Conservation (phyloP, 2,329 filamentous ascomycete genomes). For the Penicillium sp. region DNA sequence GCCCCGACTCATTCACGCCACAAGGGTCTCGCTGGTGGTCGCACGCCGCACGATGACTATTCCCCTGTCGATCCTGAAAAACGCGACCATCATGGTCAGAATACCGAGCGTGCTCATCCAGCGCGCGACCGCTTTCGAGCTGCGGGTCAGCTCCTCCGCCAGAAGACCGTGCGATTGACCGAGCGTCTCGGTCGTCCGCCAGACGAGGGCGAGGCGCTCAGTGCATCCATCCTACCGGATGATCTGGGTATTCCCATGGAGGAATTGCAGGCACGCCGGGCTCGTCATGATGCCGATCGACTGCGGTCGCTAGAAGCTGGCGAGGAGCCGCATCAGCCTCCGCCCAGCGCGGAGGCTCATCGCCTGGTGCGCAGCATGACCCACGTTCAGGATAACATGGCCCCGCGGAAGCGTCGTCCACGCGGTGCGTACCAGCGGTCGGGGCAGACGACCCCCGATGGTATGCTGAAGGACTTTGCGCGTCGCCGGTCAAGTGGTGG, state of each 20-base stretch:
- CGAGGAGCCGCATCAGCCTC: constrained; percentile 28
- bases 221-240: constrained; percentile 38
- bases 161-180: constrained; percentile 37
- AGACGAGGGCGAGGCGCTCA: constrained; percentile 41
- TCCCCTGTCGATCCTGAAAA: constrained; percentile 23
- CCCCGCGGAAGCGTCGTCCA: constrained; percentile 36
- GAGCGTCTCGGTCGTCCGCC: constrained; percentile 41
- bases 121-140: constrained; percentile 36
- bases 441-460: constrained; percentile 41
- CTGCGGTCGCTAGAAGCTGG: constrained; percentile 26
- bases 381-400: constrained; percentile 30
- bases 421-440: constrained; percentile 43
- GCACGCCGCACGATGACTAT: constrained; percentile 8
- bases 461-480: constrained; percentile 32
- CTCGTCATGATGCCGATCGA: constrained; percentile 25
- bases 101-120: constrained; percentile 27
- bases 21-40: constrained; percentile 19
- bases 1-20: constrained; percentile 30
- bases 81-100: constrained; percentile 2
- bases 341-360: constrained; percentile 45
- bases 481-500: constrained; percentile 36
- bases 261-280: constrained; percentile 32
- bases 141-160: constrained; percentile 38
- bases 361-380: constrained; percentile 47
- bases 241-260: constrained; percentile 36